Evolutionary conservation across 176 grass and related monocot genomes (phyloP).

Genomic region (Raddia guianensis): DNA sequence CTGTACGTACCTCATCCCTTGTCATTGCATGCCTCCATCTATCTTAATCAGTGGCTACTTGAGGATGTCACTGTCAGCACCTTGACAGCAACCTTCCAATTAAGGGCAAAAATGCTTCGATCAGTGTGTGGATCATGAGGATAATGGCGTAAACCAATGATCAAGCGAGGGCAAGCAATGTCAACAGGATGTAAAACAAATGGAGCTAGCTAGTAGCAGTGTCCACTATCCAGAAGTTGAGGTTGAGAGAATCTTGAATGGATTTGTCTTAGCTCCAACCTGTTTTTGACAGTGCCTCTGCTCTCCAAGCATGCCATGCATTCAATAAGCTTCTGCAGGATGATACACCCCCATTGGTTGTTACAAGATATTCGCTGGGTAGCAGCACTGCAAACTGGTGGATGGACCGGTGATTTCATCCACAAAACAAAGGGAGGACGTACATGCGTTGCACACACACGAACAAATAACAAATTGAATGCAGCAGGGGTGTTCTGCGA

Average conservation of each 20-base stretch:
- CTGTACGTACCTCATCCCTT: slow-evolving; percentile 32
- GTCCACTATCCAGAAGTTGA: too few relatives aligned
- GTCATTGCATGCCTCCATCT: slow-evolving; percentile 10
- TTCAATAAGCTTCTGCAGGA: not conserved
- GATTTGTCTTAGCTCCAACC: not conserved
- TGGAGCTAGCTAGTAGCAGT: too few relatives aligned
- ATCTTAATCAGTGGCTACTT: not conserved
- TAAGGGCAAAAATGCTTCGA: not conserved
- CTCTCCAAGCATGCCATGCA: not conserved
- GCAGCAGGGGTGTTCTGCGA: slow-evolving; percentile 16
- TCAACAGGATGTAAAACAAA: too few relatives aligned
- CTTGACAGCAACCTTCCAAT: not conserved
- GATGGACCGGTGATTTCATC: not conserved
- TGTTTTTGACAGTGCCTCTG: not conserved
- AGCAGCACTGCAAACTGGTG: not conserved
- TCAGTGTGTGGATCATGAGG: not conserved
- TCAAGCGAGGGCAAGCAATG: too few relatives aligned
- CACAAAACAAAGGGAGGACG: not conserved
- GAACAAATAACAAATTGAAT: slow-evolving; percentile 28
- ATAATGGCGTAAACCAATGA: not conserved
- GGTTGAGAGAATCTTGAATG: not conserved
- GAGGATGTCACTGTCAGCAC: not conserved
- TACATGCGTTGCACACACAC: slow-evolving; percentile 6
- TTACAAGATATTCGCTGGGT: slow-evolving; percentile 6
- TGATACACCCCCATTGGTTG: not conserved